Evolutionary conservation across 495 filamentous ascomycete genomes (phyloP).

Genomic region (Aspergillus indologenus): DNA sequence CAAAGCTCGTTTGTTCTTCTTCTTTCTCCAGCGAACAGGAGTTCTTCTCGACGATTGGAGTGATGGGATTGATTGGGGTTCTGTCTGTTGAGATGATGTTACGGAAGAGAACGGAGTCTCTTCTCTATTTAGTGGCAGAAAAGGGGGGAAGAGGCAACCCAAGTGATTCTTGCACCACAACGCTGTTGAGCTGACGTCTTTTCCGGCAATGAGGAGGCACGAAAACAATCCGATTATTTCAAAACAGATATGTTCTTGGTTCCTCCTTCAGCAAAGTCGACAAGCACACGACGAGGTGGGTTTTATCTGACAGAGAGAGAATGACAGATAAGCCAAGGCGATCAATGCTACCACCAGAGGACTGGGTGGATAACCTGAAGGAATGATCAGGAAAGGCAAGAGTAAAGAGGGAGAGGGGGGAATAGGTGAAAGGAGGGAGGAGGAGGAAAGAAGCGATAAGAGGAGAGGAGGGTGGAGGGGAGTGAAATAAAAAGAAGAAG

Average conservation of each 20-base stretch:
- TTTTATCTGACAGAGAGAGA: slow-evolving; percentile 38
- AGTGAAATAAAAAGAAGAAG: slow-evolving; percentile 21
- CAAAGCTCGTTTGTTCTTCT: slow-evolving; percentile 4
- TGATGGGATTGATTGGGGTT: neutral
- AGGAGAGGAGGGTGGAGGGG: neutral
- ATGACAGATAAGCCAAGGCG: slow-evolving; percentile 30
- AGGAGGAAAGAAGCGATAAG: slow-evolving; percentile 21
- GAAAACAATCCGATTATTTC: neutral
- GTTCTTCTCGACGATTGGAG: neutral
- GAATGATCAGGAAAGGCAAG: slow-evolving; percentile 37
- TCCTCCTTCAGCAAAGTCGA: neutral
- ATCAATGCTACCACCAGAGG: slow-evolving; percentile 25
- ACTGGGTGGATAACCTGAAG: slow-evolving; percentile 36
- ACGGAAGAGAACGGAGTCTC: slow-evolving; percentile 9
- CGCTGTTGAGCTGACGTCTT: slow-evolving; percentile 19
- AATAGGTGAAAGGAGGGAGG: slow-evolving; percentile 35
- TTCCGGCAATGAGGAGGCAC: slow-evolving; percentile 8
- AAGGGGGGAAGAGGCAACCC: slow-evolving; percentile 11
- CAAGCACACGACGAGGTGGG: slow-evolving; percentile 6
- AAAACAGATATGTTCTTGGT: neutral
- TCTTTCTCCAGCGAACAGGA: neutral
- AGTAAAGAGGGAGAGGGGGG: slow-evolving; percentile 19
- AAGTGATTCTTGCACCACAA: slow-evolving; percentile 8
- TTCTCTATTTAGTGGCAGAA: slow-evolving; percentile 3
- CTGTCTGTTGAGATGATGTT: slow-evolving; percentile 1